A percentile compares a stretch with the other conserved stretches of the same genome.
These are phyloP conservation scores for Recurvomyces mirabilis DNA, from an alignment of 495 filamentous ascomycete species.

Conservation along the genomic window DNA sequence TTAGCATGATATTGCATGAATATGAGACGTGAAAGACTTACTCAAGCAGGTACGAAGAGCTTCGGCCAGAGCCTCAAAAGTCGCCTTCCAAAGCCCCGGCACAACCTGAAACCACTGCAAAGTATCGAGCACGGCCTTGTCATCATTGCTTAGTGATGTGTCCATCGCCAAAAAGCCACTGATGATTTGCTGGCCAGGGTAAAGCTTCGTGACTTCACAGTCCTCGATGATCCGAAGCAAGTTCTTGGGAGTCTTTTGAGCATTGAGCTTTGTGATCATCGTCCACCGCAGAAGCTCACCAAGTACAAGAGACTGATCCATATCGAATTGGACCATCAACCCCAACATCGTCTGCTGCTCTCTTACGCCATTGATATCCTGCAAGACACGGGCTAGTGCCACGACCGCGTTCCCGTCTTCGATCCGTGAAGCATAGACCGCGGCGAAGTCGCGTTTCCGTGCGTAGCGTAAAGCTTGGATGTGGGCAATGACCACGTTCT, in stretches of 20 bases:
- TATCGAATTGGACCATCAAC: constrained; percentile 42
- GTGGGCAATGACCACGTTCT: constrained; percentile 68
- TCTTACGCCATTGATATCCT: constrained; percentile 38
- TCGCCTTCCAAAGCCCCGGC: constrained; percentile 57
- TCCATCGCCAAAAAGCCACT: constrained; percentile 14
- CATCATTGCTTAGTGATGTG: constrained; percentile 36
- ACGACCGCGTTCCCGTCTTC: constrained; percentile 37
- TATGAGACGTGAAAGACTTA: constrained; percentile 33
- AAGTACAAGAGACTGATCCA: constrained; percentile 44
- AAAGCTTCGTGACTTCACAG: constrained; percentile 12
- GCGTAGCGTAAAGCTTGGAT: constrained; percentile 62
- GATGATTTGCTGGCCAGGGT: constrained; percentile 27
- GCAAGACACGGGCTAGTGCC: constrained; percentile 46
- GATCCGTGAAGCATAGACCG: constrained; percentile 75
- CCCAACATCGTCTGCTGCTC: constrained; percentile 40
- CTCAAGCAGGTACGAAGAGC: constrained; percentile 65
- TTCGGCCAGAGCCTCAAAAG: constrained; percentile 53
- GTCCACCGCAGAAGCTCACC: constrained; percentile 24
- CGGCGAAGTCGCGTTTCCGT: constrained; percentile 62
- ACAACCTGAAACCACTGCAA: constrained; percentile 76
- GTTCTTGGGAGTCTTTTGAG: background rate
- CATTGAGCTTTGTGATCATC: constrained; percentile 6
- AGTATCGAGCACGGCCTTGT: constrained; percentile 63
- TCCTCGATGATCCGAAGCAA: constrained; percentile 12
- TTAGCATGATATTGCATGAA: background rate